These are phyloP conservation scores for Rhinocladiella similis DNA, from an alignment of 2,329 filamentous ascomycete species.

Conservation along the genomic window DNA sequence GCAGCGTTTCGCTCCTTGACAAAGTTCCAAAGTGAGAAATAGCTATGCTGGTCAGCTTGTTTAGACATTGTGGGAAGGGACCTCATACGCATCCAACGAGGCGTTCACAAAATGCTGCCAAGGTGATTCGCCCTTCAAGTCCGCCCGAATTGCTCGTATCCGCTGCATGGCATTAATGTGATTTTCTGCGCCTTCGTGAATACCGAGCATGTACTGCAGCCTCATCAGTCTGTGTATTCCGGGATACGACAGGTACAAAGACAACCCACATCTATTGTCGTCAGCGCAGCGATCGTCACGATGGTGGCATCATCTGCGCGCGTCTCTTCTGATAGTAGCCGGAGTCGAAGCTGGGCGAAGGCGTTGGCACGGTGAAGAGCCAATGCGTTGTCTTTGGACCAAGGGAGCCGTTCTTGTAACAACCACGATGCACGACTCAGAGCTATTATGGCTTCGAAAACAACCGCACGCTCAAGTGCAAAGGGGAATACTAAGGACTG, in stretches of 20 bases:
- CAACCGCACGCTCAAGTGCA: slow-evolving; percentile 13
- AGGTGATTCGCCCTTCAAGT: slow-evolving; percentile 14
- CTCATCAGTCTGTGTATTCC: neutral
- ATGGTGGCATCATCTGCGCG: slow-evolving; percentile 21
- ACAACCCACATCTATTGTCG: slow-evolving; percentile 22
- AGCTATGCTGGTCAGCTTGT: slow-evolving; percentile 11
- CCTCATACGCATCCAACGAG: slow-evolving; percentile 13
- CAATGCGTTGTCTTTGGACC: slow-evolving; percentile 13
- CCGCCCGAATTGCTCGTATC: slow-evolving; percentile 15
- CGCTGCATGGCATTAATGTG: slow-evolving; percentile 19
- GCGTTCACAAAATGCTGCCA: slow-evolving; percentile 17
- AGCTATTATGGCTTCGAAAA: slow-evolving; percentile 19
- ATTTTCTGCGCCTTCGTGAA: slow-evolving; percentile 18
- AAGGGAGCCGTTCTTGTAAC: slow-evolving; percentile 14
- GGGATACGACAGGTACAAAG: neutral
- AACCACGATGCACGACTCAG: slow-evolving; percentile 20
- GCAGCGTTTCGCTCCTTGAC: slow-evolving; percentile 20
- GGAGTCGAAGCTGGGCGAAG: slow-evolving; percentile 10
- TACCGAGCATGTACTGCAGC: slow-evolving; percentile 18
- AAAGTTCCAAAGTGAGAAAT: slow-evolving; percentile 19
- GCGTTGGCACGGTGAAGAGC: slow-evolving; percentile 15
- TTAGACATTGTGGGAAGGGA: neutral
- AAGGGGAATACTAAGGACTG: slow-evolving; percentile 19
- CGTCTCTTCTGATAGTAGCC: slow-evolving; percentile 11
- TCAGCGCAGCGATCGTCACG: slow-evolving; percentile 20